These are phyloP conservation scores for Xanthoparmelia taractica DNA, from an alignment of 495 filamentous ascomycete species.

Conservation along the genomic window DNA sequence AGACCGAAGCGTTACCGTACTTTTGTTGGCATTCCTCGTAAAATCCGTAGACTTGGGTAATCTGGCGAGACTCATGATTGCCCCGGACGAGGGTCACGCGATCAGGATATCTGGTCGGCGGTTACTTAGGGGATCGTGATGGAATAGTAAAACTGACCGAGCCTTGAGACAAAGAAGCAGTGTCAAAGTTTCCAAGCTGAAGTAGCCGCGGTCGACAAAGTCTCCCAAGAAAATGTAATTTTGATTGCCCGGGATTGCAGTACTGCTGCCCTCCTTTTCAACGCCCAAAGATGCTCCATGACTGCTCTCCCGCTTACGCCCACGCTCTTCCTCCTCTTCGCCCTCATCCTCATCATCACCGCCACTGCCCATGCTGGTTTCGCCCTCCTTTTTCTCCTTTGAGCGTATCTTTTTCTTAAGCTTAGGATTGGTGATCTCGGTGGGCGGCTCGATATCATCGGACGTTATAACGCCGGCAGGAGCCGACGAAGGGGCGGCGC, in stretches of 20 bases:
- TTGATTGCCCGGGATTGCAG: slow-evolving; percentile 55
- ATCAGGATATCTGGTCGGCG: slow-evolving; percentile 73
- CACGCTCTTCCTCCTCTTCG: slow-evolving; percentile 42
- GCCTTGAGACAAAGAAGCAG: slow-evolving; percentile 93
- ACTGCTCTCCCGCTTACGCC: slow-evolving; percentile 38
- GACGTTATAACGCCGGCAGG: slow-evolving; percentile 64
- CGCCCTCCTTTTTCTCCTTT: slow-evolving; percentile 37
- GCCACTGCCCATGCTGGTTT: slow-evolving; percentile 30
- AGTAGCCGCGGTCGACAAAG: slow-evolving; percentile 96
- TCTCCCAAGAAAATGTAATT: slow-evolving; percentile 97
- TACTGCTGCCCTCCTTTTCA: slow-evolving; percentile 39
- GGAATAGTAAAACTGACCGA: slow-evolving; percentile 53
- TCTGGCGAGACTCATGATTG: slow-evolving; percentile 96
- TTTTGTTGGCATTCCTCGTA: slow-evolving; percentile 98
- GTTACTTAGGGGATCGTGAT: slow-evolving; percentile 7
- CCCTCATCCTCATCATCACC: slow-evolving; percentile 40
- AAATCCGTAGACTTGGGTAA: slow-evolving; percentile 97
- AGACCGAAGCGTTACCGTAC: slow-evolving; percentile 95
- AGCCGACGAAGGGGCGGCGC: slow-evolving; percentile 55
- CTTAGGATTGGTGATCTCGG: slow-evolving; percentile 75
- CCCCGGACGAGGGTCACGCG: slow-evolving; percentile 91
- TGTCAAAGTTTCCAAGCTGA: slow-evolving; percentile 94
- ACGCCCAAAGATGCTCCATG: slow-evolving; percentile 35
- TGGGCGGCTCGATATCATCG: slow-evolving; percentile 80
- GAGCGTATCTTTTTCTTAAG: slow-evolving; percentile 69